Base-by-base conservation (phyloP, 129 eudicot genomes). In the Mikania micrantha region DNA sequence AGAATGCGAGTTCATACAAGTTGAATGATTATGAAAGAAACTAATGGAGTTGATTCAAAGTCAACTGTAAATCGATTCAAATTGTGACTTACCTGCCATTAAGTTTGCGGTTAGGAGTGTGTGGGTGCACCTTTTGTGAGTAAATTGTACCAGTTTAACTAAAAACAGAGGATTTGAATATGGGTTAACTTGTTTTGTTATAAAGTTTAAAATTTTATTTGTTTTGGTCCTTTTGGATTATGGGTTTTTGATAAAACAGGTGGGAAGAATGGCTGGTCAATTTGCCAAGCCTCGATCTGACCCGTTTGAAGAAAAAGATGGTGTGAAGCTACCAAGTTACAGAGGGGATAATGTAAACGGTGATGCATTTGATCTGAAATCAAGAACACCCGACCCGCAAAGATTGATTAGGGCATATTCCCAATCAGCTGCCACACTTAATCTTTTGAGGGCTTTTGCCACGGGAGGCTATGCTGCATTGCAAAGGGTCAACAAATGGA, bases 191-290 rank as follows among this genome's bases (percentile, higher is more conserved):
- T n/a, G n/a, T n/a, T n/a, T n/a, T n/a, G n/a, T n/a, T n/a, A n/a
- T n/a, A n/a, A n/a, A n/a, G n/a, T n/a, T n/a, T n/a, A n/a, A n/a
- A n/a, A n/a, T n/a, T n/a, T n/a, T n/a, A n/a, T n/a, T n/a, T n/a
- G n/a, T n/a, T n/a, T n/a, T n/a, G n/a, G n/a, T n/a, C n/a, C n/a
- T 12, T 17, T 25, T 56, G 17, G 16, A 13, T 19, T 28, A 6
- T 58, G 15, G 22, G 50, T 44, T 19, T 42, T 8, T 78, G 64
- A 38, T 7, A 52, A 19, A 41, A 17, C 64, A 91, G 96, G 97
- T 91, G 38, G 97, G 97, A 64, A 87, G 97, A 81, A 91, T 91
- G 97, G 97, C 97, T 0, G 97, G 97, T 20, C 97, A 91, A 59
- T 91, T 87, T 73, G 96, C 97, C 0, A 91, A 91, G 67, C 97